Conservation (phyloP, 148 eudicot genomes). For the Salicornia ramosissima region DNA sequence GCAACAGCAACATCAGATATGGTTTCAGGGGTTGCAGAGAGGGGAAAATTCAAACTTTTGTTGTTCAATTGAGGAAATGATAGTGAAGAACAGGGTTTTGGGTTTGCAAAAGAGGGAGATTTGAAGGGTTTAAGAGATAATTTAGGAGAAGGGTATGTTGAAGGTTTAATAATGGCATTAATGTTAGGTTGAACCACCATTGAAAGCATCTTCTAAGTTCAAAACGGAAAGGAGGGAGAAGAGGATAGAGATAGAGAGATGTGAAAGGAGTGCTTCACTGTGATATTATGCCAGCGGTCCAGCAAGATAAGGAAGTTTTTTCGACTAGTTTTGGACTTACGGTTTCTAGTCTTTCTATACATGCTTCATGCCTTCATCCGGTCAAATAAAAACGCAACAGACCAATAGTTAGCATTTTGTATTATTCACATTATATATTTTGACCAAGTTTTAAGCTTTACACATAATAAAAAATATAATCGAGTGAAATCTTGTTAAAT, state of each 20-base stretch:
- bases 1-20: conserved; percentile 28
- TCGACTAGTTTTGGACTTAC: not conserved
- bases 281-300: not conserved
- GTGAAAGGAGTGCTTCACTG: not conserved
- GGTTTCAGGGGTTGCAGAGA: conserved; percentile 38
- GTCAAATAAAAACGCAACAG: too few relatives aligned
- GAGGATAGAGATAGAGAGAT: conserved; percentile 12
- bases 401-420: too few relatives aligned
- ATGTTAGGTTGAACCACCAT: conserved; percentile 57
- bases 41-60: conserved; percentile 13
- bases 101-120: conserved; percentile 24
- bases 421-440: too few relatives aligned
- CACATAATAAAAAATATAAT: too few relatives aligned
- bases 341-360: too few relatives aligned
- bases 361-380: too few relatives aligned
- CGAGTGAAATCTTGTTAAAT: too few relatives aligned
- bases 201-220: conserved; percentile 45
- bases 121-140: conserved; percentile 28
- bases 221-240: conserved; percentile 9
- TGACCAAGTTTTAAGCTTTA: too few relatives aligned
- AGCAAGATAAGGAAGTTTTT: conserved; percentile 18
- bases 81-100: conserved; percentile 24
- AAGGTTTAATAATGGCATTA: conserved; percentile 28
- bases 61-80: conserved; percentile 21
- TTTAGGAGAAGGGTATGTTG: conserved; percentile 35